Conservation (phyloP, 768 basidiomycete genomes). For the Leccinum broughii region DNA sequence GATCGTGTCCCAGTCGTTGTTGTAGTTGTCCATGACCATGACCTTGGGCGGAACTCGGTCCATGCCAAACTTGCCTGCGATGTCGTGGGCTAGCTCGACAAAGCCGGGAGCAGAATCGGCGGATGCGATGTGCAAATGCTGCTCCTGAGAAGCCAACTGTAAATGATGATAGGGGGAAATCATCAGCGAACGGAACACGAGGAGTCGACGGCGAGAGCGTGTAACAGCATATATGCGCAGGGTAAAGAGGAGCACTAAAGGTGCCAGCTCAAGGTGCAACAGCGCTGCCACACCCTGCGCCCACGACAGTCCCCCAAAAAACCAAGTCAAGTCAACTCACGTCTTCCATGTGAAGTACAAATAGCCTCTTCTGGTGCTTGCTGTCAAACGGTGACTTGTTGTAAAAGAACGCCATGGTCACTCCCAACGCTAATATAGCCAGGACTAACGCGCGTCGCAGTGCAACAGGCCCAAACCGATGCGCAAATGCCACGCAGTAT, state of each 20-base stretch:
- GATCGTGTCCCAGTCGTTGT: conserved; percentile 85
- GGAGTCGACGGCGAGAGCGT: background rate
- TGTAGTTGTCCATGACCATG: conserved; percentile 71
- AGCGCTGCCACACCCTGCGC: no score
- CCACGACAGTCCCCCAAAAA: background rate
- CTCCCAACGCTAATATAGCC: conserved; percentile 46
- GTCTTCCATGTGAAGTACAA: conserved; percentile 83
- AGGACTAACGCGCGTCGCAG: conserved; percentile 45
- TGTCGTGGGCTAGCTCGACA: conserved; percentile 54
- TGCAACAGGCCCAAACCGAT: conserved; percentile 56
- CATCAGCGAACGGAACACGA: conserved; percentile 3
- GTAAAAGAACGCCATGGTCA: conserved; percentile 62
- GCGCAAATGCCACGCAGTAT: conserved; percentile 66
- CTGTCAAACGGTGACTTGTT: conserved; percentile 67
- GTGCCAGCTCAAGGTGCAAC: no score
- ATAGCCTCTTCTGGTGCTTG: conserved; percentile 86
- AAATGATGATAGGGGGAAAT: background rate
- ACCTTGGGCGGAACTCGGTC: conserved; percentile 40
- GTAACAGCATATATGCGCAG: no score
- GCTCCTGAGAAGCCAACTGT: conserved; percentile 70
- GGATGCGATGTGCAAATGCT: conserved; percentile 76
- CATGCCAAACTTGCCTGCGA: conserved; percentile 61
- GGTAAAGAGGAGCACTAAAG: no score
- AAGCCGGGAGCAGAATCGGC: conserved; percentile 85
- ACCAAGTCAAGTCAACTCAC: conserved; percentile 43